Conservation (phyloP, 1,284 basidiomycete species). For the Inonotus hispidus region DNA sequence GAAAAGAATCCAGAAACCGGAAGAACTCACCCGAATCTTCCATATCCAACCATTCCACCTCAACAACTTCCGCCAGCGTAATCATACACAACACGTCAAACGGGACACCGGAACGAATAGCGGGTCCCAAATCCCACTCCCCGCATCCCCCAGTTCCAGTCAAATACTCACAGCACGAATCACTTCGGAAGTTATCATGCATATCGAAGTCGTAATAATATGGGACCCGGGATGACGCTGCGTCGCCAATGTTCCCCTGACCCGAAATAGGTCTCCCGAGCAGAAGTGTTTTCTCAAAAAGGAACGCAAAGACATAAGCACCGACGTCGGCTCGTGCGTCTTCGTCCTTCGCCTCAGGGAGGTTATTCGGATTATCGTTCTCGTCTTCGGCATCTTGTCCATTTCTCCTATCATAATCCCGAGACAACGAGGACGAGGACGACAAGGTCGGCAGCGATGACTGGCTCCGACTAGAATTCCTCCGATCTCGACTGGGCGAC, state of each 20-base stretch:
- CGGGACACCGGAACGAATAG: background rate
- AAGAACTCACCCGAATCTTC: background rate
- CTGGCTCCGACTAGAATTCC: too few relatives aligned
- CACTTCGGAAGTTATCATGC: background rate
- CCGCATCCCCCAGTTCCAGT: too few relatives aligned
- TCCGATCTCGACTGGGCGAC: too few relatives aligned
- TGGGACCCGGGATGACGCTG: background rate
- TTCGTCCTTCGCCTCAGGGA: background rate
- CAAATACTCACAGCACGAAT: too few relatives aligned
- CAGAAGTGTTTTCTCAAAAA: conserved; percentile 12
- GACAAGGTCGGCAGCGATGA: too few relatives aligned
- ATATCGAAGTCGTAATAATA: background rate
- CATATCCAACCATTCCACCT: background rate
- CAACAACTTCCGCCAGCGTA: background rate
- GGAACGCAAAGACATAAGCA: conserved; percentile 1
- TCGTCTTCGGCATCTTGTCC: background rate
- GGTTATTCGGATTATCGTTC: background rate
- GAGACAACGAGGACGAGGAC: background rate
- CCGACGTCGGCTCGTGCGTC: background rate
- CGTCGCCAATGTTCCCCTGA: background rate
- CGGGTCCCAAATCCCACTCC: conserved; percentile 14
- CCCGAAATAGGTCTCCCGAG: background rate
- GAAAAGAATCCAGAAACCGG: background rate
- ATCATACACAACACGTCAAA: background rate
- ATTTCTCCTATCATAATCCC: background rate